Conservation (phyloP, 257 asterid genomes). For the Solanum chilense region DNA sequence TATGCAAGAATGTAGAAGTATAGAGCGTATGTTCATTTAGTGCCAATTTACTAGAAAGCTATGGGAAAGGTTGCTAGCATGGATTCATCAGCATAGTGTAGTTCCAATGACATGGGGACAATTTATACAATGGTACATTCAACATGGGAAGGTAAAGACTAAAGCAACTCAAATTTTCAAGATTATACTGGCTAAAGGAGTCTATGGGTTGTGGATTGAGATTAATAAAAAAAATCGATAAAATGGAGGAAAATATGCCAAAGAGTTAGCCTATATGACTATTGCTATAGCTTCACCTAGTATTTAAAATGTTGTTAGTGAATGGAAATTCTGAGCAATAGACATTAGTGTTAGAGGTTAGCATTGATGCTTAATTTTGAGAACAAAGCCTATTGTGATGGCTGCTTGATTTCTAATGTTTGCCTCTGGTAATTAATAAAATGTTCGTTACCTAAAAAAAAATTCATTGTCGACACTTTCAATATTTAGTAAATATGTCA, state of each 20-base stretch:
- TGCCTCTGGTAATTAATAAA: background rate
- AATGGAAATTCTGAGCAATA: too few species aligned
- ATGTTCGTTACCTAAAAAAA: background rate
- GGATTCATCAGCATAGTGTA: too few species aligned
- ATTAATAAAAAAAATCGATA: too few species aligned
- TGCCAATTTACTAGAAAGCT: background rate
- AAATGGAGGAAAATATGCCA: background rate
- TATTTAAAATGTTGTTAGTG: too few species aligned
- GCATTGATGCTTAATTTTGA: too few species aligned
- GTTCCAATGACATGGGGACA: background rate
- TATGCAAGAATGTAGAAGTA: too few species aligned
- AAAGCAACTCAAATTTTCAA: background rate
- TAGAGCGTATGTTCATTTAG: background rate
- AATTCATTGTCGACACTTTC: too few species aligned
- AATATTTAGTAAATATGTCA: too few species aligned
- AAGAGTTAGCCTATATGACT: background rate
- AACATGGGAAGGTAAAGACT: background rate
- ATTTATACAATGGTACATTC: background rate
- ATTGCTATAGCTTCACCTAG: background rate
- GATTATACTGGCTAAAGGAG: too few species aligned
- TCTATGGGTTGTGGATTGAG: background rate
- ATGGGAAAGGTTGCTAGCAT: too few species aligned
- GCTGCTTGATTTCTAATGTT: background rate
- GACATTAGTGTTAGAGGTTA: too few species aligned
- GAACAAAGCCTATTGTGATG: background rate